Conservation (phyloP, 768 basidiomycete species). For the Chalciporus chontae region DNA sequence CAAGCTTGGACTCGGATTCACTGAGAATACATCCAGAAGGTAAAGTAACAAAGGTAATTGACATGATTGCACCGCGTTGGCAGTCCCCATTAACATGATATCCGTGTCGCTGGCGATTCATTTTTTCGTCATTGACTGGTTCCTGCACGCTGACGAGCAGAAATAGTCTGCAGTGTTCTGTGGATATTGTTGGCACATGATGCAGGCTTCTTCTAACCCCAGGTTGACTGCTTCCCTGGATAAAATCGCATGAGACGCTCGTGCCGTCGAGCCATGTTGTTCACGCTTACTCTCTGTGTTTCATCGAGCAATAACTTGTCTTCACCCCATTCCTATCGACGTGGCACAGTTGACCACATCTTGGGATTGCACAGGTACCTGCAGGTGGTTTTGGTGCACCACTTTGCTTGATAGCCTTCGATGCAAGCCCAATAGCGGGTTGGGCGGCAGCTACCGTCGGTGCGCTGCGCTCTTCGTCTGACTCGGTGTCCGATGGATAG, state of each 20-base stretch:
- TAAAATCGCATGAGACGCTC: constrained; percentile 7
- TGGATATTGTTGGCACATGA: constrained; percentile 61
- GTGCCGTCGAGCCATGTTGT: constrained; percentile 1
- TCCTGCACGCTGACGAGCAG: constrained; percentile 54
- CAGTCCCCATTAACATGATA: background rate
- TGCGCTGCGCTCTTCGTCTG: constrained; percentile 19
- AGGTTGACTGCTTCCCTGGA: constrained; percentile 54
- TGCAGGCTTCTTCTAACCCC: constrained; percentile 52
- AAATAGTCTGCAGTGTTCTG: constrained; percentile 63
- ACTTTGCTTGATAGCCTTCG: constrained; percentile 13
- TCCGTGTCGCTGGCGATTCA: constrained; percentile 9
- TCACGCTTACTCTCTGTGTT: constrained; percentile 59
- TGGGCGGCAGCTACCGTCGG: constrained; percentile 9
- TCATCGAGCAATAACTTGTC: constrained; percentile 54
- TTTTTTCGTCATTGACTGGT: constrained; percentile 55
- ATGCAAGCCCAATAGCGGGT: constrained; percentile 3
- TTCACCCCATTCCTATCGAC: constrained; percentile 50
- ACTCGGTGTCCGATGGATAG: constrained; percentile 30
- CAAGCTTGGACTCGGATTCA: background rate
- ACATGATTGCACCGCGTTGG: background rate
- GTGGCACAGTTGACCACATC: constrained; percentile 55
- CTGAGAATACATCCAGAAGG: background rate
- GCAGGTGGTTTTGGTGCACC: constrained; percentile 1
- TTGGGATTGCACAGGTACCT: constrained; percentile 53
- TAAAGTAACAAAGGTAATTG: background rate